Evolutionary conservation across 2,329 filamentous ascomycete genomes (phyloP).

Genomic region (Venturia pyrina): DNA sequence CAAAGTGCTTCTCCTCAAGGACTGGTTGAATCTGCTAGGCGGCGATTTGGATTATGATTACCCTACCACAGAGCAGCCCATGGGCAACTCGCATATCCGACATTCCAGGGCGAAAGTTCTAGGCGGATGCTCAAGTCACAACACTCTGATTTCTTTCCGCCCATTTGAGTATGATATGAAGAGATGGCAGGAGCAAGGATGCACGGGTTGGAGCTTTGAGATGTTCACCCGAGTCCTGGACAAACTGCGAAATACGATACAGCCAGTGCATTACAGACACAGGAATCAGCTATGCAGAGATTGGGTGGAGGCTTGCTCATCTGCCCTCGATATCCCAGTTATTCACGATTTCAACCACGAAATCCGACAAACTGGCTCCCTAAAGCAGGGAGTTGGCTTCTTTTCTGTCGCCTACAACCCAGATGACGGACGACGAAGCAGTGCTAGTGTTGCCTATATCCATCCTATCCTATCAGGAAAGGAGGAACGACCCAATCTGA

Average conservation of each 20-base stretch:
- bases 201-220: constrained; percentile 77
- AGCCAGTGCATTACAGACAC: constrained; percentile 76
- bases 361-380: constrained; percentile 61
- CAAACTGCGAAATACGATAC: constrained; percentile 80
- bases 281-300: constrained; percentile 86
- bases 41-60: constrained; percentile 88
- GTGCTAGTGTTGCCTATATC: constrained; percentile 83
- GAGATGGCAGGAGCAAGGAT: constrained; percentile 73
- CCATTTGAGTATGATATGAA: constrained; percentile 83
- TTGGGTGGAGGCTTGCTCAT: constrained; percentile 74
- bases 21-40: constrained; percentile 77
- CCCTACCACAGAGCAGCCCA: constrained; percentile 79
- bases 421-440: constrained; percentile 73
- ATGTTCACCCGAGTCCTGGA: constrained; percentile 73
- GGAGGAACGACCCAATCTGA: constrained; percentile 74
- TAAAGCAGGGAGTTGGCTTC: constrained; percentile 74
- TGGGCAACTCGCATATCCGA: constrained; percentile 82
- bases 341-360: constrained; percentile 80
- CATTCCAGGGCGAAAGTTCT: constrained; percentile 89
- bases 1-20: constrained; percentile 73
- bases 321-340: constrained; percentile 68
- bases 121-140: constrained; percentile 87
- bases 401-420: constrained; percentile 89
- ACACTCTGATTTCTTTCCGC: constrained; percentile 86
- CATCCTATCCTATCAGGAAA: constrained; percentile 80